A percentile compares a stretch with the other conserved stretches of the same genome.
These are phyloP conservation scores for Cladosporium sphaerospermum DNA, from an alignment of 2,329 filamentous ascomycete genomes.

Conservation along the genomic window DNA sequence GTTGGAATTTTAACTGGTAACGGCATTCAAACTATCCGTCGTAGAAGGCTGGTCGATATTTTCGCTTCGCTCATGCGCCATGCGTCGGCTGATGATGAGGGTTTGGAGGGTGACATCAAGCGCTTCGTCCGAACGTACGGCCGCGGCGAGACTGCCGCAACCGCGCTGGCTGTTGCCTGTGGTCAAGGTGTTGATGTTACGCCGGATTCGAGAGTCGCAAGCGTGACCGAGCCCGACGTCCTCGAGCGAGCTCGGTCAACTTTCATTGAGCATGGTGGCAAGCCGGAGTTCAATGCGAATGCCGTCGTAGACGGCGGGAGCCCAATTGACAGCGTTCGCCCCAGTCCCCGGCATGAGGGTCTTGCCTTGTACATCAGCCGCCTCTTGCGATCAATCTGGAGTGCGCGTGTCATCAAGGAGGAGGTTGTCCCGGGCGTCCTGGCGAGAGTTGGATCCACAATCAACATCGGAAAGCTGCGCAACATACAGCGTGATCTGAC, in stretches of 20 bases:
- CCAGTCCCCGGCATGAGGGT: conserved; percentile 84
- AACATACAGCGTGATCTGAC: conserved; percentile 75
- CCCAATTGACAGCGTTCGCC: conserved; percentile 73
- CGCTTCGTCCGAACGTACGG: conserved; percentile 83
- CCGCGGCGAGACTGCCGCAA: conserved; percentile 79
- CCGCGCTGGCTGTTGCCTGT: conserved; percentile 88
- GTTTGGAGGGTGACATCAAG: conserved; percentile 72
- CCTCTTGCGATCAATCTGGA: conserved; percentile 86
- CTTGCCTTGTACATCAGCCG: conserved; percentile 81
- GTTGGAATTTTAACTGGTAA: conserved; percentile 88
- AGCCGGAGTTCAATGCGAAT: conserved; percentile 77
- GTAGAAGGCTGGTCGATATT: conserved; percentile 81
- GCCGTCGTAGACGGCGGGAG: conserved; percentile 55
- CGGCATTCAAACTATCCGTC: conserved; percentile 78
- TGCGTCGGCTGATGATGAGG: conserved; percentile 61
- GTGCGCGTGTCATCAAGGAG: conserved; percentile 62
- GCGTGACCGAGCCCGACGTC: conserved; percentile 73
- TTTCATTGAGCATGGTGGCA: conserved; percentile 89
- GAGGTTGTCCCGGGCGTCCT: conserved; percentile 51
- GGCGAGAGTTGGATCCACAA: conserved; percentile 59
- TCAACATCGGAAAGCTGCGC: conserved; percentile 63
- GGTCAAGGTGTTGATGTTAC: conserved; percentile 83
- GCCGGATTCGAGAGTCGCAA: conserved; percentile 61
- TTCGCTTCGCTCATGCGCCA: conserved; percentile 76
- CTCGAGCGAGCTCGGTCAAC: conserved; percentile 77